A percentile compares a stretch with the other conserved stretches of the same genome.
Evolutionary conservation across 257 asterid genomes (phyloP).

Genomic region (Gardenia jasminoides): DNA sequence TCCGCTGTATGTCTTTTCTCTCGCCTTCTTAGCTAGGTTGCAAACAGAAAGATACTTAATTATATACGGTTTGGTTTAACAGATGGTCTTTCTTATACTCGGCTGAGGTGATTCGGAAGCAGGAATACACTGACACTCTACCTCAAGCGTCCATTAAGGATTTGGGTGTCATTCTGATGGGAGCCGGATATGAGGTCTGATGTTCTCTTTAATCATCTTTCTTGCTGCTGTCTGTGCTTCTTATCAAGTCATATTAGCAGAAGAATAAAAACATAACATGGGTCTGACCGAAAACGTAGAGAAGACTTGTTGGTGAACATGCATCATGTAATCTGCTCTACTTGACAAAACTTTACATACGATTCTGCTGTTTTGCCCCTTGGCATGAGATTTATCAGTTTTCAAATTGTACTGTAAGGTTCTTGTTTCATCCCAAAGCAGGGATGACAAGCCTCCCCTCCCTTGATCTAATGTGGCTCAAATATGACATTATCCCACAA

Average conservation of each 20-base stretch:
- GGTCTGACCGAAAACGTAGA: background rate
- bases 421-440: too few relatives aligned
- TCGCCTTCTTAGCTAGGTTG: background rate
- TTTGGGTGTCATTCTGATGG: slow-evolving; percentile 70
- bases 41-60: slow-evolving; percentile 9
- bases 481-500: too few relatives aligned
- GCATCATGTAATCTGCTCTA: too few relatives aligned
- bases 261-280: background rate
- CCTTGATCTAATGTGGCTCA: too few relatives aligned
- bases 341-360: too few relatives aligned
- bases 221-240: background rate
- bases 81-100: slow-evolving; percentile 84
- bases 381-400: too few relatives aligned
- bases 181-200: slow-evolving; percentile 83
- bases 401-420: too few relatives aligned
- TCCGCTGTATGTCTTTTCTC: slow-evolving; percentile 1
- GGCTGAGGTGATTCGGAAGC: slow-evolving; percentile 61
- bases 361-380: too few relatives aligned
- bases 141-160: slow-evolving; percentile 72
- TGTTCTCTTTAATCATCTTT: background rate
- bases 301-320: background rate
- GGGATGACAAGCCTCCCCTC: too few relatives aligned
- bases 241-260: background rate
- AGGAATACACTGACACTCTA: slow-evolving; percentile 63
- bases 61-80: slow-evolving; percentile 18